Evolutionary conservation across 768 basidiomycete species (phyloP), one percentile per base, ranked within the genome.

Genomic region (Pleurotus djamor): DNA sequence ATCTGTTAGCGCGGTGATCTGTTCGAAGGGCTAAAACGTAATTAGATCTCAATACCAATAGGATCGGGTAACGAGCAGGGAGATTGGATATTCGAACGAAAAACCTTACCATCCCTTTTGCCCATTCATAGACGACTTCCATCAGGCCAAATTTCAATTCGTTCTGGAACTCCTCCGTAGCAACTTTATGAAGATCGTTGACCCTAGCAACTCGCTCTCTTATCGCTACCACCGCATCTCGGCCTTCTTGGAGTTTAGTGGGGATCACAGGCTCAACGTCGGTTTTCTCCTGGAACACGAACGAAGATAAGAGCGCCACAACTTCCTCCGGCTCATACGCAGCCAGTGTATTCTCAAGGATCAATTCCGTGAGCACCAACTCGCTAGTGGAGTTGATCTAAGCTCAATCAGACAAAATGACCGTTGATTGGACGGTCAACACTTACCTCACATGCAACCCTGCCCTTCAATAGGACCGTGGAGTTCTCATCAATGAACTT

Each of bases 371-470:
- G 49, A 98, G 79, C 50, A 99, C 85, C 28, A 99, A 90, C 67
- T 98, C 97, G 62, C 93, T 94, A n/a, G 91, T 93, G 5, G 96
- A 98, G 70, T 99, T 99, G 70, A 99, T 98, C 96, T 98, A 66
- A 43, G 57, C 13, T 48, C 34, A 44, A 13, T 9, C 35, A 59
- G 47, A 63, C 41, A 41, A 45, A 58, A 59, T 37, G 59, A 35
- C 38, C 32, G 16, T 32, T 33, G 21, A 43, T 28, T 17, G 12
- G 10, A 10, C 37, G 48, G 50, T 7, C 0, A 57, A 28, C 59
- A 68, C 75, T 54, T 60, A 95, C 96, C 80, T 99, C 97, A 77
- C 97, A 99, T 35, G 97, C 97, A 13, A 99, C 97, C 51, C 97
- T 86, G 14, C 97, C 97, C 71, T 99, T 99, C 52, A 99, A 81